phyloP scores from a whole-genome alignment of 176 grass and related monocot species.

The Carex littledalei region DNA sequence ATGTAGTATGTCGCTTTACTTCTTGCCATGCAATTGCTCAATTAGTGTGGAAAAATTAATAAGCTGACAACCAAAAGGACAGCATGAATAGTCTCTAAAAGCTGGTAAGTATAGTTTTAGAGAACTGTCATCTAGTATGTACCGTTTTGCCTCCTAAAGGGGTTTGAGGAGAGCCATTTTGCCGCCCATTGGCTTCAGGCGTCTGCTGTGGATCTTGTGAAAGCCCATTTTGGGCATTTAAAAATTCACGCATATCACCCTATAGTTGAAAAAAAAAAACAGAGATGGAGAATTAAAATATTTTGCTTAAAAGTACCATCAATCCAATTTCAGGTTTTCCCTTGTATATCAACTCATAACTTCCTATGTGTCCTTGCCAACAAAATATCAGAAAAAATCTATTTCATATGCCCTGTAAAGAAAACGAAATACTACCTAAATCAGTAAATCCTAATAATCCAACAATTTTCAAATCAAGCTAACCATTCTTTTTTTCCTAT shows the following conservation, averaged over 20 bases:
- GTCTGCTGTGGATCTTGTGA: slow-evolving; percentile 43
- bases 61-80: not conserved
- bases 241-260: slow-evolving; percentile 97
- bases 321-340: not conserved
- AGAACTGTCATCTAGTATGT: slow-evolving; percentile 14
- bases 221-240: slow-evolving; percentile 84
- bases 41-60: not conserved
- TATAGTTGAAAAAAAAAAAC: slow-evolving; percentile 13
- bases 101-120: not conserved
- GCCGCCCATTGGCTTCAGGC: slow-evolving; percentile 43
- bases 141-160: slow-evolving; percentile 85
- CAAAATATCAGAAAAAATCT: not conserved
- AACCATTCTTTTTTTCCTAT: not conserved
- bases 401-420: not conserved
- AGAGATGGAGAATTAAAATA: not conserved
- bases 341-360: not conserved
- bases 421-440: not conserved
- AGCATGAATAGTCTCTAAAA: not conserved
- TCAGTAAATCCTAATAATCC: not conserved
- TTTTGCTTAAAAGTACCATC: not conserved
- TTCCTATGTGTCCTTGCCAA: not conserved
- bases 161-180: slow-evolving; percentile 72
- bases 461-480: not conserved
- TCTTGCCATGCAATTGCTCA: not conserved
- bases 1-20: not conserved